These are phyloP conservation scores for Coffea canephora DNA, from an alignment of 257 asterid genomes.

Conservation along the genomic window DNA sequence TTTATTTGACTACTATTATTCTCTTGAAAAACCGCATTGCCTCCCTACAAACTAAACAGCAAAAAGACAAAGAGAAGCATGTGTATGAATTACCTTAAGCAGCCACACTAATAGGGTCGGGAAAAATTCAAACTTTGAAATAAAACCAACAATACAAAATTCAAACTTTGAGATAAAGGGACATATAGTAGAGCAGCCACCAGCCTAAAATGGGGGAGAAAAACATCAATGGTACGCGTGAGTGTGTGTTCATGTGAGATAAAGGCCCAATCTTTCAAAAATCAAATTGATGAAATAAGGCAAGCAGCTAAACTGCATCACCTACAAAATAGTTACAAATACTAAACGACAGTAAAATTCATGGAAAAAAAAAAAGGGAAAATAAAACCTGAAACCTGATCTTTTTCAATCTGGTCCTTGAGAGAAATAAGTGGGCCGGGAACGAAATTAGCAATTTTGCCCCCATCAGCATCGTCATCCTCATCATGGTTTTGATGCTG, in stretches of 20 bases:
- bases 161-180: neutral
- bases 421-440: slow-evolving; percentile 85
- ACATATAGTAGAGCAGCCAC: neutral
- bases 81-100: too few species aligned
- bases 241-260: too few species aligned
- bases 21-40: neutral
- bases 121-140: neutral
- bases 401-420: slow-evolving; percentile 73
- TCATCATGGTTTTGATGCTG: neutral
- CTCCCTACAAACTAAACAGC: neutral
- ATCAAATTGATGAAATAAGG: neutral
- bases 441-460: slow-evolving; percentile 39
- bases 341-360: neutral
- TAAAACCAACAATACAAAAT: neutral
- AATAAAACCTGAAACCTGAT: slow-evolving; percentile 45
- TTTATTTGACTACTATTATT: neutral
- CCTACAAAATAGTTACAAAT: neutral
- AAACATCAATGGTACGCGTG: neutral
- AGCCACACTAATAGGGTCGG: neutral
- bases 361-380: neutral
- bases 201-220: neutral
- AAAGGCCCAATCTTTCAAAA: neutral
- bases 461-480: slow-evolving; percentile 3
- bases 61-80: neutral
- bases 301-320: neutral